A percentile compares a stretch with the other conserved stretches of the same genome.
These are phyloP conservation scores for Lachnellula arida DNA, from an alignment of 2,329 filamentous ascomycete genomes.

Conservation along the genomic window DNA sequence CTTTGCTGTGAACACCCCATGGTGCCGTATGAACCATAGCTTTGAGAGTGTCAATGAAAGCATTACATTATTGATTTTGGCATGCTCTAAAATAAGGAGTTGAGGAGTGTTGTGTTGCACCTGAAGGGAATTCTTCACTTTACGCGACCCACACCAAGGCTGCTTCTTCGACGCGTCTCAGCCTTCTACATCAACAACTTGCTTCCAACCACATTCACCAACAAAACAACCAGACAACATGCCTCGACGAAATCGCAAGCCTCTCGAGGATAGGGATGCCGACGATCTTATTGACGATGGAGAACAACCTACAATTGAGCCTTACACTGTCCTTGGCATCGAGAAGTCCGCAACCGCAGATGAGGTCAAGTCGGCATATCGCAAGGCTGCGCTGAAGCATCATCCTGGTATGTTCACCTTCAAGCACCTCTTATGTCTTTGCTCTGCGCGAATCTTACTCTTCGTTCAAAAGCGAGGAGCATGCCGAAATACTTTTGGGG, in stretches of 20 bases:
- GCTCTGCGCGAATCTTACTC: not conserved
- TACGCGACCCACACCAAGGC: constrained; percentile 6
- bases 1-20: too few relatives aligned
- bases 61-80: too few relatives aligned
- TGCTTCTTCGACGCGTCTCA: constrained; percentile 13
- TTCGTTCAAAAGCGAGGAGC: not conserved
- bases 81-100: not conserved
- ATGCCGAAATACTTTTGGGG: too few relatives aligned
- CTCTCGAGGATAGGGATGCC: constrained; percentile 10
- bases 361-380: constrained; percentile 86
- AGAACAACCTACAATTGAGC: constrained; percentile 47
- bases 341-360: constrained; percentile 66
- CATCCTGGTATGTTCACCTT: constrained; percentile 63
- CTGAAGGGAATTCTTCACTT: not conserved
- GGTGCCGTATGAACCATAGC: too few relatives aligned
- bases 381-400: constrained; percentile 80
- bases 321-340: constrained; percentile 76
- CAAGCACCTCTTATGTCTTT: not conserved
- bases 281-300: constrained; percentile 25
- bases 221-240: constrained; percentile 12
- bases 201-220: constrained; percentile 1
- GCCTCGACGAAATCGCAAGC: constrained; percentile 15
- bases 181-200: constrained; percentile 5
- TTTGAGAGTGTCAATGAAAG: too few relatives aligned
- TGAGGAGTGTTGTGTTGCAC: not conserved